Evolutionary conservation across 2,329 filamentous ascomycete species (phyloP), one percentile per base, ranked within the genome.

Genomic region (Lasiodiplodia sp.): DNA sequence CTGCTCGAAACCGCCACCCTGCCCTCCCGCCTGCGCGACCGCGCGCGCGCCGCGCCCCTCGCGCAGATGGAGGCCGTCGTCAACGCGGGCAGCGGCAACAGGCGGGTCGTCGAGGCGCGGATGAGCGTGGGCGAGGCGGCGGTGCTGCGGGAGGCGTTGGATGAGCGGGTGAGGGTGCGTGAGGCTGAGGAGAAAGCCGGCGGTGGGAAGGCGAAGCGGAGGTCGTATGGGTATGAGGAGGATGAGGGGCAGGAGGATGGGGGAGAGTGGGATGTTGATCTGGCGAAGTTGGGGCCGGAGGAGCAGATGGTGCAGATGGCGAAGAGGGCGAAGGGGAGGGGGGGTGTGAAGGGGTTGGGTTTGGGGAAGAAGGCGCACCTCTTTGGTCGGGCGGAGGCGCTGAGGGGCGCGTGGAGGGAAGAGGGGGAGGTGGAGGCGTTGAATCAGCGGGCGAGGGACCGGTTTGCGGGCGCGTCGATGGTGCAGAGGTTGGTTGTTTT

Each of bases 1-100:
- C 92, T 91, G 1, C 77, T 97, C 14, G 96, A 98, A 78, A 93
- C 89, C 28, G 87, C 91, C 40, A 92, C 91, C 0, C 81, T 98
- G 16, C 92, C 92, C 7, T 90, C 92, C 0, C 87, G 95, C 3
- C 80, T 97, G 37, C 86, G 85, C 37, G 78, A 84, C 12, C 78
- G 71, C 78, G 71, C 72, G 4, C 78, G 78, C 28, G 72, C 81
- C 81, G 70, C 84, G 75, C 88, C 85, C 1, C 80, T 96, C 56
- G 85, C 86, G 49, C 86, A 89, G 63, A 80, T 95, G 56, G 87
- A 90, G 38, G 87, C 88, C 66, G 84, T 96, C 66, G 94, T 93
- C 72, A 85, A 88, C 37, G 89, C 28, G 4, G 28, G 28, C 28
- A 28, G 91, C 68, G 93, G 92, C n/a, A 91, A 89, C 70, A 93